phyloP scores from a whole-genome alignment of 371 early-diverging fungal genomes.

The Capillidium rhysosporum region DNA sequence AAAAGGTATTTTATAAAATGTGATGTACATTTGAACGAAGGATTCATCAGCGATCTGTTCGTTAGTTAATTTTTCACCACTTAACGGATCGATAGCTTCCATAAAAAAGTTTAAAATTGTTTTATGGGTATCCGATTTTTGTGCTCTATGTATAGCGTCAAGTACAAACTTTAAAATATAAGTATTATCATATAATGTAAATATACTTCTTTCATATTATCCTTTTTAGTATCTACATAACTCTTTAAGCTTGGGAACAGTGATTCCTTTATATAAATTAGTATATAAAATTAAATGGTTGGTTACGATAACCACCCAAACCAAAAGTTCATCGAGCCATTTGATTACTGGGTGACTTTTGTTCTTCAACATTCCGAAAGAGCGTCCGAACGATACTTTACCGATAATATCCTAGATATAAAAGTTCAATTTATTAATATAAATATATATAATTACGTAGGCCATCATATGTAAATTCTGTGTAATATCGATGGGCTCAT shows the following conservation, averaged over 20 bases:
- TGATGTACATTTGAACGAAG: neutral
- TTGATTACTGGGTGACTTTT: neutral
- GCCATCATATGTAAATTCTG: too few species aligned
- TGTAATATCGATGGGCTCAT: too few species aligned
- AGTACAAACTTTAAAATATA: neutral
- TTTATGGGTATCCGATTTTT: neutral
- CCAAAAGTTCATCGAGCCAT: neutral
- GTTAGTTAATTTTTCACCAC: neutral
- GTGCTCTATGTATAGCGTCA: neutral
- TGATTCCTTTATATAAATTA: neutral
- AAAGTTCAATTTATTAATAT: too few species aligned
- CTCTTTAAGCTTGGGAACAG: neutral
- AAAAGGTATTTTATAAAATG: neutral
- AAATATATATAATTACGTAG: too few species aligned
- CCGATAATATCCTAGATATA: constrained; percentile 1
- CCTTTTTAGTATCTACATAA: neutral
- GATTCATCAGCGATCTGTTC: neutral
- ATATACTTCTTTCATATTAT: too few species aligned
- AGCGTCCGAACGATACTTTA: neutral
- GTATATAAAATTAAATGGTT: too few species aligned
- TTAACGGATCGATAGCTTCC: neutral
- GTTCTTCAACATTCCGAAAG: constrained; percentile 1
- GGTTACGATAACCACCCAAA: neutral
- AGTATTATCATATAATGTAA: too few species aligned
- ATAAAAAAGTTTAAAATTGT: neutral